These are phyloP conservation scores for Nothophaeocryptopus gaeumannii DNA, from an alignment of 2,329 filamentous ascomycete species.

Conservation along the genomic window DNA sequence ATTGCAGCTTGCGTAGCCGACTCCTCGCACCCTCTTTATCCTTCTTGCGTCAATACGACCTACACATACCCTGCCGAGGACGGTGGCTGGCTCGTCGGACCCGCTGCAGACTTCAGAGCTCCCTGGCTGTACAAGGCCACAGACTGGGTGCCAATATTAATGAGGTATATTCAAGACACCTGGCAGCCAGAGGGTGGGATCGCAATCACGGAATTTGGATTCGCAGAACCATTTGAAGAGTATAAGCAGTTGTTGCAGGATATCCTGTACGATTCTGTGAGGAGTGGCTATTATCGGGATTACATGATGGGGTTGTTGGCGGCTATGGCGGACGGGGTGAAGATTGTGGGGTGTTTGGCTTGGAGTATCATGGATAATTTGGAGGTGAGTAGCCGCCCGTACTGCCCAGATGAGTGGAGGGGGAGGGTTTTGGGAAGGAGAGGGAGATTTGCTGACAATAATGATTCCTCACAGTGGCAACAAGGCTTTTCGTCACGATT, in stretches of 20 bases:
- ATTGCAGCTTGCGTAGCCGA: conserved; percentile 40
- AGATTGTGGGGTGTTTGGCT: conserved; percentile 35
- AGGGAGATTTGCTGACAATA: no score
- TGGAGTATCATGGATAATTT: conserved; percentile 40
- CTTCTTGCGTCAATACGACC: conserved; percentile 41
- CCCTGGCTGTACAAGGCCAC: conserved; percentile 39
- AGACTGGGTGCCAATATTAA: conserved; percentile 36
- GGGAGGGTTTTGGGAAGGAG: no score
- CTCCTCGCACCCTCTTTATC: conserved; percentile 40
- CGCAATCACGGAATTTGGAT: conserved; percentile 39
- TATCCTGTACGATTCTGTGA: conserved; percentile 33
- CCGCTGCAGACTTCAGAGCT: conserved; percentile 37
- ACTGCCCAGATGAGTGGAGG: no score
- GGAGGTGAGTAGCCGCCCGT: conserved; percentile 26
- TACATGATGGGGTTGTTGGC: conserved; percentile 36
- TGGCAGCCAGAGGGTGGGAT: conserved; percentile 36
- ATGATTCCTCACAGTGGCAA: conserved; percentile 25
- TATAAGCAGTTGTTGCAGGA: conserved; percentile 33
- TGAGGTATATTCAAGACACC: conserved; percentile 36
- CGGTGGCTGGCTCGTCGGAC: conserved; percentile 46
- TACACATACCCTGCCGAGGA: conserved; percentile 26
- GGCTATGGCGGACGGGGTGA: conserved; percentile 35
- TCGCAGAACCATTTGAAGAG: conserved; percentile 38
- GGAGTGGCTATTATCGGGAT: conserved; percentile 32
- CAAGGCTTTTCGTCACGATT: conserved; percentile 34